Evolutionary conservation across 768 basidiomycete species (phyloP).

Genomic region (button mushroom (Agaricus bisporus)): DNA sequence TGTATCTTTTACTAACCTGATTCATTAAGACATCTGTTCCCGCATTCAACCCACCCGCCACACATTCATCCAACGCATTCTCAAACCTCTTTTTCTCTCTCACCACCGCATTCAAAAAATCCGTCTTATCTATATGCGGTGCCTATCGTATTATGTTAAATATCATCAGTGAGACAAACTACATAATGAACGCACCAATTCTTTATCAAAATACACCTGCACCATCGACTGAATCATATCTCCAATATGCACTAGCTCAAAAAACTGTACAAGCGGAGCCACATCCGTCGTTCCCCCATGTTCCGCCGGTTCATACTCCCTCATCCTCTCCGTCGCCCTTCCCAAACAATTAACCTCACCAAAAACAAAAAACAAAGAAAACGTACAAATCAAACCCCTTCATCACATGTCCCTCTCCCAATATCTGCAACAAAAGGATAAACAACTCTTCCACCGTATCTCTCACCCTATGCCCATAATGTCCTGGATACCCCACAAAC

Average conservation of each 20-base stretch:
- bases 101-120: conserved; percentile 89
- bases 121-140: conserved; percentile 84
- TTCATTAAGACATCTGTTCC: conserved; percentile 96
- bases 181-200: too few species aligned
- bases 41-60: conserved; percentile 89
- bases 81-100: conserved; percentile 98
- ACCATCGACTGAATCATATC: conserved; percentile 98
- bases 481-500: conserved; percentile 82
- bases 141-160: too few species aligned
- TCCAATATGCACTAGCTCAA: conserved; percentile 94
- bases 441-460: conserved; percentile 96
- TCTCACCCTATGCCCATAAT: conserved; percentile 79
- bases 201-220: conserved; percentile 97
- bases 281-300: conserved; percentile 78
- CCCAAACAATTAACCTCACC: conserved; percentile 1
- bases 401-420: conserved; percentile 73
- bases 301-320: conserved; percentile 82
- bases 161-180: too few species aligned
- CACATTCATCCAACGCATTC: conserved; percentile 85
- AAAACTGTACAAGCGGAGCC: conserved; percentile 92
- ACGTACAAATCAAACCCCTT: conserved; percentile 74
- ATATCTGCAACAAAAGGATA: conserved; percentile 70
- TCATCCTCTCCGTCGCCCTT: conserved; percentile 89
- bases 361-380: conserved; percentile 15
- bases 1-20: conserved; percentile 46